Conservation (phyloP, 148 eudicot genomes). For the Rhododendron kiyosumense region DNA sequence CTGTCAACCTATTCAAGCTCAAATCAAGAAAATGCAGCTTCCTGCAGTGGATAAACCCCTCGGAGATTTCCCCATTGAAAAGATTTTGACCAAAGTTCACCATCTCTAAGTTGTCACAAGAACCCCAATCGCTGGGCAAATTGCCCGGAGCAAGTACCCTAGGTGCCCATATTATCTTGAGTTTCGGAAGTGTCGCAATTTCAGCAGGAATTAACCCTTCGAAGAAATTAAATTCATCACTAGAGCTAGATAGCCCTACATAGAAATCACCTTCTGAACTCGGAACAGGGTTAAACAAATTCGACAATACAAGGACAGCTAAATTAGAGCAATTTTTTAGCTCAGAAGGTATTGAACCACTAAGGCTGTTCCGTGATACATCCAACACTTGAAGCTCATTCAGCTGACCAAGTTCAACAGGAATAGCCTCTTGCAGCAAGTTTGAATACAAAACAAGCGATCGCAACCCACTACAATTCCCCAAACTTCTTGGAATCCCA, state of each 20-base stretch:
- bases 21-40: slow-evolving; percentile 42
- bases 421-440: slow-evolving; percentile 40
- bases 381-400: slow-evolving; percentile 31
- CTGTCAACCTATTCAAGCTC: slow-evolving; percentile 39
- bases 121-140: slow-evolving; percentile 37
- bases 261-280: slow-evolving; percentile 13
- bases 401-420: slow-evolving; percentile 38
- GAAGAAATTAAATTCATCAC: slow-evolving; percentile 35
- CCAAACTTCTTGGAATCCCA: slow-evolving; percentile 34
- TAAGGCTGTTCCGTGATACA: slow-evolving; percentile 35
- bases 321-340: slow-evolving; percentile 39
- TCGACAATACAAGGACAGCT: slow-evolving; percentile 41
- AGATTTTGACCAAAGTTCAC: slow-evolving; percentile 42
- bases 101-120: slow-evolving; percentile 40
- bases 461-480: slow-evolving; percentile 38
- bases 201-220: slow-evolving; percentile 31
- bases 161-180: slow-evolving; percentile 48
- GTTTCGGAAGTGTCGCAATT: slow-evolving; percentile 27
- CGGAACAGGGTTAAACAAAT: slow-evolving; percentile 38
- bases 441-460: slow-evolving; percentile 44
- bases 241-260: slow-evolving; percentile 7
- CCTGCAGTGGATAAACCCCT: slow-evolving; percentile 30
- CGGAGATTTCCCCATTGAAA: slow-evolving; percentile 31
- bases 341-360: slow-evolving; percentile 38
- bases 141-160: slow-evolving; percentile 33